These are phyloP conservation scores for Neurospora terricola DNA, from an alignment of 495 filamentous ascomycete species.

Conservation along the genomic window DNA sequence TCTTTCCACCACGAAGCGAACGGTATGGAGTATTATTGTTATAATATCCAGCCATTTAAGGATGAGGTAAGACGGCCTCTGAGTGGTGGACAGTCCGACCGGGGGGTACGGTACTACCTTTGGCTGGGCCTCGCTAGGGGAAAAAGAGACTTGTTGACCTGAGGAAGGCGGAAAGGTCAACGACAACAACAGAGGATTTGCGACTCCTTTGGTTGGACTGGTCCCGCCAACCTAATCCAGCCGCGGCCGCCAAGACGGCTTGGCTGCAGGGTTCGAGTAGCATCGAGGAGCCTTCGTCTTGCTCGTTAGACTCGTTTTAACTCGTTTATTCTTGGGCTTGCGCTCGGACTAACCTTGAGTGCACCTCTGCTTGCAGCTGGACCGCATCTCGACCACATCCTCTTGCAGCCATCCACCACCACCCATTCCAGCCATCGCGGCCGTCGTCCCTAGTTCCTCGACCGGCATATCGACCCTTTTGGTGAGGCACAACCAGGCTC, in stretches of 20 bases:
- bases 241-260: slow-evolving; percentile 12
- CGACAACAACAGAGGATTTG: neutral
- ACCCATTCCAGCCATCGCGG: neutral
- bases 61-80: neutral
- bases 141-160: slow-evolving; percentile 5
- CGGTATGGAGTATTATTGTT: neutral
- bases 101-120: neutral
- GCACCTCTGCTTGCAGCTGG: slow-evolving; percentile 2
- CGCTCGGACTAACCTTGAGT: neutral
- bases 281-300: slow-evolving; percentile 3
- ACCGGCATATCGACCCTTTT: neutral
- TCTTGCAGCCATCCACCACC: slow-evolving; percentile 3
- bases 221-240: slow-evolving; percentile 11
- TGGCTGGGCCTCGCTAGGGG: slow-evolving; percentile 3
- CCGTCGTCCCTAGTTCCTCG: neutral
- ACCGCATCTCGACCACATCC: neutral
- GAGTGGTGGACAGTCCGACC: neutral
- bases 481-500: neutral
- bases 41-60: slow-evolving; percentile 5
- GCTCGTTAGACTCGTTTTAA: neutral
- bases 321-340: neutral
- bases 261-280: slow-evolving; percentile 6
- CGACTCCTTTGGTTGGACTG: neutral
- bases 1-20: slow-evolving; percentile 4
- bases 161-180: neutral